These are phyloP conservation scores for Mycena alexandri DNA, from an alignment of 768 basidiomycete species.

Conservation along the genomic window DNA sequence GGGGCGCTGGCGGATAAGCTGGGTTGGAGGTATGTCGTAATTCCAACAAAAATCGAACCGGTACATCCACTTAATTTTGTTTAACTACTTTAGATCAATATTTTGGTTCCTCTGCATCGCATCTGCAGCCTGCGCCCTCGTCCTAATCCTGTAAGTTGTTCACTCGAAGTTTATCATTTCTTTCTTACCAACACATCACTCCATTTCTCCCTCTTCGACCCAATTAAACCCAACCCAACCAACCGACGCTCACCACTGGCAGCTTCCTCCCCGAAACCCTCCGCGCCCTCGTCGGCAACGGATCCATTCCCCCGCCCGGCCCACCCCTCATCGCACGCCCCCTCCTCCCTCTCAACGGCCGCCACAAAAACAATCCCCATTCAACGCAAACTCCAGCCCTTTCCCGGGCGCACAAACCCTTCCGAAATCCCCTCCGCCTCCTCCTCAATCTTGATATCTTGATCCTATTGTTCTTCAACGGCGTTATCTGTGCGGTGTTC, in stretches of 20 bases:
- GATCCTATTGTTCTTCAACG: conserved; percentile 65
- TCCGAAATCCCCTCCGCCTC: conserved; percentile 68
- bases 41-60: conserved; percentile 19
- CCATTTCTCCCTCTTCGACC: conserved; percentile 41
- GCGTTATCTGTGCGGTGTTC: conserved; percentile 65
- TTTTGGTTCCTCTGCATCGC: conserved; percentile 74
- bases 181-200: conserved; percentile 45
- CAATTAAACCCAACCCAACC: too few relatives aligned
- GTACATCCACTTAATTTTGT: neutral
- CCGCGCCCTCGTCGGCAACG: conserved; percentile 66
- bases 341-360: conserved; percentile 63
- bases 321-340: conserved; percentile 61
- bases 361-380: conserved; percentile 43
- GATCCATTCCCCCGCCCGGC: conserved; percentile 57
- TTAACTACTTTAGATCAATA: conserved; percentile 56
- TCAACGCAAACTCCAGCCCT: conserved; percentile 42
- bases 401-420: conserved; percentile 56
- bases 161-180: conserved; percentile 44
- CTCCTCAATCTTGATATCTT: conserved; percentile 69
- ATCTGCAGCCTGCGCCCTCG: conserved; percentile 58
- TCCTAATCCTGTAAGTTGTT: conserved; percentile 59
- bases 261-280: conserved; percentile 67
- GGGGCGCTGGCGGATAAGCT: conserved; percentile 69
- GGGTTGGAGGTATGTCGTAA: conserved; percentile 70
- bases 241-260: conserved; percentile 8